phyloP scores from a whole-genome alignment of 345 rosid genomes.

The Eucalyptus erythrocorys region DNA sequence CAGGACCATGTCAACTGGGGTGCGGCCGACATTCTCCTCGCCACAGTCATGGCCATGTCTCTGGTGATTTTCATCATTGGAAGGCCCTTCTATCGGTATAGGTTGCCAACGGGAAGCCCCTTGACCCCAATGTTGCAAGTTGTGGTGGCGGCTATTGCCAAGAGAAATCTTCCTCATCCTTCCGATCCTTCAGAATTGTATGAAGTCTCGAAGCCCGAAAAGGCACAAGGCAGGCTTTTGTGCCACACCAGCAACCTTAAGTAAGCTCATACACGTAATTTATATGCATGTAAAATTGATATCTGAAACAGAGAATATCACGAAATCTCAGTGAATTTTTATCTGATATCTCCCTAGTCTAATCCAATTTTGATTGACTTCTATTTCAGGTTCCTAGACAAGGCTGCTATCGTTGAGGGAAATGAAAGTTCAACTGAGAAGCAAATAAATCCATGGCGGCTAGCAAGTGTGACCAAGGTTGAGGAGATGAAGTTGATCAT shows the following conservation, averaged over 20 bases:
- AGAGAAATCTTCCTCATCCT: slow-evolving; percentile 60
- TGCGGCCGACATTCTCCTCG: slow-evolving; percentile 48
- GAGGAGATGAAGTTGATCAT: slow-evolving; percentile 84
- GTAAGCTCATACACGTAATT: slow-evolving; percentile 16
- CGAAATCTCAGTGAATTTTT: background rate
- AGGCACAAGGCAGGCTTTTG: slow-evolving; percentile 40
- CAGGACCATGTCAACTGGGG: slow-evolving; percentile 91
- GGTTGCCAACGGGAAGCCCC: slow-evolving; percentile 66
- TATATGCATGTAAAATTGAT: background rate
- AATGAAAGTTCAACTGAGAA: slow-evolving; percentile 19
- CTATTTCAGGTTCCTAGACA: slow-evolving; percentile 73
- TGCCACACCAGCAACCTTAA: slow-evolving; percentile 54
- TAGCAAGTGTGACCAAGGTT: slow-evolving; percentile 65
- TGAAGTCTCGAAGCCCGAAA: slow-evolving; percentile 28
- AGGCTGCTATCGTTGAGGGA: slow-evolving; percentile 57
- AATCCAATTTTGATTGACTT: background rate
- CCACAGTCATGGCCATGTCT: slow-evolving; percentile 53
- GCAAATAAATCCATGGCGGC: slow-evolving; percentile 52
- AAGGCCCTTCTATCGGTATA: slow-evolving; percentile 59
- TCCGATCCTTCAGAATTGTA: slow-evolving; percentile 35
- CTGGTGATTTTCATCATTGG: slow-evolving; percentile 54
- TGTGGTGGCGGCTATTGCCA: slow-evolving; percentile 58
- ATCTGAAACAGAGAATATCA: background rate
- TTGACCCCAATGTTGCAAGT: slow-evolving; percentile 82
- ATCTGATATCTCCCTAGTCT: background rate